A percentile compares a stretch with the other conserved stretches of the same genome.
Conservation (phyloP, 1,284 basidiomycete species). For the Cutaneotrichosporon arboriforme region DNA sequence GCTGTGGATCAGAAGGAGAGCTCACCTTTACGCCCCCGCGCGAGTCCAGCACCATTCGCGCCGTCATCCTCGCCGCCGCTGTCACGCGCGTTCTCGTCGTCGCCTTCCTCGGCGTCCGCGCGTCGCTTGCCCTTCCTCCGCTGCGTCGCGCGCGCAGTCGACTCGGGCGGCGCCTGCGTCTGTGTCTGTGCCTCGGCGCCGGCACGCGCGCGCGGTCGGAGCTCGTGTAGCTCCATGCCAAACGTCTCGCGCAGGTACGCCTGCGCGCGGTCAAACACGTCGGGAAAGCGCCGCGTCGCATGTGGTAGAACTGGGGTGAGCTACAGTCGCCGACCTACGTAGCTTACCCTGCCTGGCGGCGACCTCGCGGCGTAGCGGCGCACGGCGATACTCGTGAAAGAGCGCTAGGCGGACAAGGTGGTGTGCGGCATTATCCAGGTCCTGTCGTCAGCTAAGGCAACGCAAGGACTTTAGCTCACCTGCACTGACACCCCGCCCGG, state of each 20-base stretch:
- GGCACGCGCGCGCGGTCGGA: constrained; percentile 27
- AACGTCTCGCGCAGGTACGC: constrained; percentile 26
- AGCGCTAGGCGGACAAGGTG: constrained; percentile 40
- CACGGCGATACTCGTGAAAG: constrained; percentile 39
- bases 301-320: constrained; percentile 27
- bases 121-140: constrained; percentile 26
- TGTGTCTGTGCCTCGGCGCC: constrained; percentile 22
- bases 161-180: constrained; percentile 17
- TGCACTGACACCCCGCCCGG: neutral
- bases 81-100: constrained; percentile 16
- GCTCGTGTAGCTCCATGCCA: constrained; percentile 44
- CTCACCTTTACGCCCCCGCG: constrained; percentile 20
- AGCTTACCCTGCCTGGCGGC: constrained; percentile 33
- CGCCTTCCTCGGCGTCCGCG: constrained; percentile 14
- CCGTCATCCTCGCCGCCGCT: constrained; percentile 15
- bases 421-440: constrained; percentile 26
- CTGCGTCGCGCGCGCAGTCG: constrained; percentile 12
- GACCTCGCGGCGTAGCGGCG: constrained; percentile 29
- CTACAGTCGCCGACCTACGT: neutral
- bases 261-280: constrained; percentile 33
- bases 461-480: neutral
- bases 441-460: constrained; percentile 21
- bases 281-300: constrained; percentile 22
- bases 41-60: constrained; percentile 18
- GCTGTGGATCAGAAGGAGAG: neutral